phyloP scores from a whole-genome alignment of 805 yeast species.

The Metschnikowia anglica region DNA sequence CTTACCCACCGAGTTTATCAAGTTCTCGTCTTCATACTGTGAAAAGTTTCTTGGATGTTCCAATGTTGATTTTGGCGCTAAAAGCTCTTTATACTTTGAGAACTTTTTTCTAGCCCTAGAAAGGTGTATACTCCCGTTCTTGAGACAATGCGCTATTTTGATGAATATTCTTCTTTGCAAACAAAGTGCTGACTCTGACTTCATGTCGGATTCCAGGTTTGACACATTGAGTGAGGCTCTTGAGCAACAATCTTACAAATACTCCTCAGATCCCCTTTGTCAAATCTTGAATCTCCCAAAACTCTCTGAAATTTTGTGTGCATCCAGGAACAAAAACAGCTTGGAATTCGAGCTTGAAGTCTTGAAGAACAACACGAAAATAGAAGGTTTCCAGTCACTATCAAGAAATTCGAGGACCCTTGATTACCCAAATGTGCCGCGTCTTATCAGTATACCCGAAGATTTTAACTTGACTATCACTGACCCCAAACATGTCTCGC shows the following conservation, averaged over 20 bases:
- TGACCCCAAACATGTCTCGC: constrained; percentile 21
- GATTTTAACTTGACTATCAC: constrained; percentile 33
- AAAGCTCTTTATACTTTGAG: neutral
- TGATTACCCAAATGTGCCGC: constrained; percentile 56
- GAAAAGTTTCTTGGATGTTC: neutral
- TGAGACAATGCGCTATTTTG: constrained; percentile 36
- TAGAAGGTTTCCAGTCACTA: neutral
- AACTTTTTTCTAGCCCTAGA: constrained; percentile 14
- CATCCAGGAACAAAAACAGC: neutral
- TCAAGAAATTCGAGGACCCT: constrained; percentile 13
- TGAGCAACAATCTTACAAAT: constrained; percentile 18
- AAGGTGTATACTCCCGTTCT: constrained; percentile 28
- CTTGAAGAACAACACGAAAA: neutral
- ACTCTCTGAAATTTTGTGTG: constrained; percentile 2
- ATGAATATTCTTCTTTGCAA: constrained; percentile 34
- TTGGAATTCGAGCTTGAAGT: constrained; percentile 6
- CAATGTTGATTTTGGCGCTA: constrained; percentile 1
- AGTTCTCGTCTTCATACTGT: constrained; percentile 3
- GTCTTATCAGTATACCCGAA: constrained; percentile 52
- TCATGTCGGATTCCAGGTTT: constrained; percentile 19
- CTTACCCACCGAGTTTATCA: neutral
- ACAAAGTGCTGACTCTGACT: constrained; percentile 27
- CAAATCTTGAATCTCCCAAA: constrained; percentile 26
- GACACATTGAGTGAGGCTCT: constrained; percentile 20
- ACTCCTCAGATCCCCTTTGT: constrained; percentile 27